phyloP scores from a whole-genome alignment of 225 moss, liverwort and hornwort species.

The Marchantia polymorpha region DNA sequence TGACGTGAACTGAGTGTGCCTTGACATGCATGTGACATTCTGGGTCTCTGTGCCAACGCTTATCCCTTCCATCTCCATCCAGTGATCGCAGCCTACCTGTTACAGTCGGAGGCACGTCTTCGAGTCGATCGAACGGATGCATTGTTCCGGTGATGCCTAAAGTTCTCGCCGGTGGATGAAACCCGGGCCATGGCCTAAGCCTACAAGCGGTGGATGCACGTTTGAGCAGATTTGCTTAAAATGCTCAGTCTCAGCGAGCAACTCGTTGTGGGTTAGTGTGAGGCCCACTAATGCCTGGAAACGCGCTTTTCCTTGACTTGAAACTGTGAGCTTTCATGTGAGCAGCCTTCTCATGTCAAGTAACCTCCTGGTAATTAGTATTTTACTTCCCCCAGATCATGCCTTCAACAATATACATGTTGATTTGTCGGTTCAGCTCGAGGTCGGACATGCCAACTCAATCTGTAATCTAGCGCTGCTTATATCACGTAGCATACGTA shows the following conservation, averaged over 20 bases:
- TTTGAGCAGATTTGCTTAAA: not conserved
- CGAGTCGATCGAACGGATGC: not conserved
- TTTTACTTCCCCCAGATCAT: not conserved
- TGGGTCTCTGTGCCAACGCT: not conserved
- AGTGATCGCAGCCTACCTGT: not conserved
- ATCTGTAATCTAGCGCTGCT: not conserved
- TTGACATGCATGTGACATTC: not conserved
- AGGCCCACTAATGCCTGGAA: not conserved
- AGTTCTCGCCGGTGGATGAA: not conserved
- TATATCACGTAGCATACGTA: no score
- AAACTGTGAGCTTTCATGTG: not conserved
- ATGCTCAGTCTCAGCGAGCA: not conserved
- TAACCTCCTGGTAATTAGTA: not conserved
- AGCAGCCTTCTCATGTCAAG: constrained; percentile 2
- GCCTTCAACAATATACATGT: not conserved
- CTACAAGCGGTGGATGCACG: not conserved
- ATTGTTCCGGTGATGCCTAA: not conserved
- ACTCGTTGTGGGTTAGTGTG: not conserved
- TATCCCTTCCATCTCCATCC: not conserved
- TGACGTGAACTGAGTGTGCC: not conserved
- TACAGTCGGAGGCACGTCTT: not conserved
- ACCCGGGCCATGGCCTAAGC: not conserved
- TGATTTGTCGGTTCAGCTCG: not conserved
- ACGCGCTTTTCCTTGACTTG: not conserved
- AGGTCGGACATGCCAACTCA: not conserved